A percentile compares a stretch with the other conserved stretches of the same genome.
These are phyloP conservation scores for Panicum virgatum DNA, from an alignment of 202 grass and related monocot species.

Conservation along the genomic window DNA sequence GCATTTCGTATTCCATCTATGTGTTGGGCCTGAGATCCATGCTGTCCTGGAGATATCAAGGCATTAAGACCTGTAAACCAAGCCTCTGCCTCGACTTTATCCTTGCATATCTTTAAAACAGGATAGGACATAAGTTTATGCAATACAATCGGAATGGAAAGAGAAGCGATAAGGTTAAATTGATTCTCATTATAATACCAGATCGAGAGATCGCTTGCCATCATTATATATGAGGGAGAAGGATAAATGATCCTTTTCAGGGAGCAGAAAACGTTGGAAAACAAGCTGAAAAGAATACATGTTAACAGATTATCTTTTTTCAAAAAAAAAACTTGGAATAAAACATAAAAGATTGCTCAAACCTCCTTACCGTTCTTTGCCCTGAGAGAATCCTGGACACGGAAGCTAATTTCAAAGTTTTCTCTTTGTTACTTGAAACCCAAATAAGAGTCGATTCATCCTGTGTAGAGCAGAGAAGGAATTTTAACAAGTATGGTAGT, in stretches of 20 bases:
- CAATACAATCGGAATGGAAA: constrained; percentile 1
- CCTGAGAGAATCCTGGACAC: constrained; percentile 67
- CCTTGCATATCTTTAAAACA: constrained; percentile 81
- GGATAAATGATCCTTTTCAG: constrained; percentile 83
- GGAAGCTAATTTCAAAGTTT: constrained; percentile 81
- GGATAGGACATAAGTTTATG: not conserved
- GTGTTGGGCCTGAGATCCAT: constrained; percentile 38
- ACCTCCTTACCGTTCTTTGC: constrained; percentile 68
- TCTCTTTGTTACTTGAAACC: constrained; percentile 81
- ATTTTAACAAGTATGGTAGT: not conserved
- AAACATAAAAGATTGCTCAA: not conserved
- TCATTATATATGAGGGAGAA: constrained; percentile 93
- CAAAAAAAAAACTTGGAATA: not conserved
- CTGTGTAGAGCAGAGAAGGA: constrained; percentile 38
- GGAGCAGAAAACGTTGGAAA: constrained; percentile 78
- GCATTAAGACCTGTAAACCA: constrained; percentile 87
- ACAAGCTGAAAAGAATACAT: constrained; percentile 55
- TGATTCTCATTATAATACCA: constrained; percentile 40
- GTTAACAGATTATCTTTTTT: not conserved
- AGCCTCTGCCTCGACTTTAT: constrained; percentile 86
- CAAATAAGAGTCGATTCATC: constrained; percentile 93
- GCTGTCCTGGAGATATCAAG: constrained; percentile 71
- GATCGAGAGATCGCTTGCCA: constrained; percentile 81
- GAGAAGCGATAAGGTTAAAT: not conserved
- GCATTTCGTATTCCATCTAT: constrained; percentile 50